Evolutionary conservation across 75 land plant species (phyloP).

Genomic region (Selaginella tamariscina): DNA sequence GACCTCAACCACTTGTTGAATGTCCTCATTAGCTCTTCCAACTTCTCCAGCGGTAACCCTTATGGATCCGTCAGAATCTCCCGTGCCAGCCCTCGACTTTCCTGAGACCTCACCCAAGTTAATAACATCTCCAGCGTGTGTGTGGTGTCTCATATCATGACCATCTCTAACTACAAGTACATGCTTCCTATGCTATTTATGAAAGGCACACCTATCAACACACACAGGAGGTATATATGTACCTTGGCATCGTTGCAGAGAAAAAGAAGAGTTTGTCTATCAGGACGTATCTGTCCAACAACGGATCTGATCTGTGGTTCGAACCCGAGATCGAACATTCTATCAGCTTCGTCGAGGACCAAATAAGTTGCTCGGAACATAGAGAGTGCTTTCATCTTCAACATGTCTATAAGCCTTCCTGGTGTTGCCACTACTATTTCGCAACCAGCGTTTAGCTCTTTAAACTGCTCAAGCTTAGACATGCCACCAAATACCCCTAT

Average conservation of each 20-base stretch:
- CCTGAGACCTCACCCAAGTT: too few relatives aligned
- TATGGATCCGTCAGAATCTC: slow-evolving; percentile 74
- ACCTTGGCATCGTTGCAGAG: slow-evolving; percentile 99
- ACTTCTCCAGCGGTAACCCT: slow-evolving; percentile 90
- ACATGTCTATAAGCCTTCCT: slow-evolving; percentile 87
- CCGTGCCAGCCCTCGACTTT: slow-evolving; percentile 79
- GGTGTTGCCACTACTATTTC: slow-evolving; percentile 94
- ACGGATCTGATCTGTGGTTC: slow-evolving; percentile 96
- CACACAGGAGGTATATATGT: too few relatives aligned
- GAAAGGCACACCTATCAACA: too few relatives aligned
- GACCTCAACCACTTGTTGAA: slow-evolving; percentile 33
- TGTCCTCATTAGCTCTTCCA: slow-evolving; percentile 96
- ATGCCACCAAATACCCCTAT: slow-evolving; percentile 98
- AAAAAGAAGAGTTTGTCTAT: slow-evolving; percentile 89
- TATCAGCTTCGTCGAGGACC: slow-evolving; percentile 95
- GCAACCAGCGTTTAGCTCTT: slow-evolving; percentile 97
- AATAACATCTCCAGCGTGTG: too few relatives aligned
- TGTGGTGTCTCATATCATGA: too few relatives aligned
- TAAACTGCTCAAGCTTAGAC: slow-evolving; percentile 91
- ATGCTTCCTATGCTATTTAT: too few relatives aligned
- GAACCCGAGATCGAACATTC: slow-evolving; percentile 98
- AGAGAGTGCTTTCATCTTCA: slow-evolving; percentile 90
- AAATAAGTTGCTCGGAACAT: slow-evolving; percentile 78
- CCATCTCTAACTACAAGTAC: too few relatives aligned
- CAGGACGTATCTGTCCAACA: slow-evolving; percentile 95